These are phyloP conservation scores for Lachancea fermentati DNA, from an alignment of 805 yeast species.

Conservation along the genomic window DNA sequence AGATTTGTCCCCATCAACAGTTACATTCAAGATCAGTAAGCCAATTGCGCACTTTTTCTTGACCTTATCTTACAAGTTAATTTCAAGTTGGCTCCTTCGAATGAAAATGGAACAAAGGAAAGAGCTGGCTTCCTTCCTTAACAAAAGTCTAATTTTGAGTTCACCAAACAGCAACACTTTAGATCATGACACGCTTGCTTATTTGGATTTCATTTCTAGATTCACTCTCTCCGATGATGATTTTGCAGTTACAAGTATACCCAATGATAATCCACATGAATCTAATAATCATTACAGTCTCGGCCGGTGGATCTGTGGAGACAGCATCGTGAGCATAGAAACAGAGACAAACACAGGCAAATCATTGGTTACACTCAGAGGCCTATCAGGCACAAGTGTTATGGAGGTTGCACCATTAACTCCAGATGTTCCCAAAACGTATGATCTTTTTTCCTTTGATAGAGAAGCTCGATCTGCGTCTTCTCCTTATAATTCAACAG, in stretches of 20 bases:
- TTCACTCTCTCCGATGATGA: slow-evolving; percentile 63
- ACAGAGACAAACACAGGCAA: slow-evolving; percentile 49
- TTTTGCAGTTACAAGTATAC: slow-evolving; percentile 36
- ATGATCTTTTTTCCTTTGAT: slow-evolving; percentile 17
- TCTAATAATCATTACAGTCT: slow-evolving; percentile 25
- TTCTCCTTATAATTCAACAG: slow-evolving; percentile 37
- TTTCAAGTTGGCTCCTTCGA: slow-evolving; percentile 66
- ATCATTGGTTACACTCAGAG: slow-evolving; percentile 45
- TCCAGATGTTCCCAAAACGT: slow-evolving; percentile 32
- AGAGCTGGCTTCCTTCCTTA: slow-evolving; percentile 55
- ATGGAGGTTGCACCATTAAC: slow-evolving; percentile 40
- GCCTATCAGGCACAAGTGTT: slow-evolving; percentile 60
- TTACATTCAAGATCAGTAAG: slow-evolving; percentile 39
- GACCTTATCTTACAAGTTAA: slow-evolving; percentile 60
- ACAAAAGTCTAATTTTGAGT: slow-evolving; percentile 43
- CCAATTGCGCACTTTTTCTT: slow-evolving; percentile 55
- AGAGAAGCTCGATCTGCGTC: slow-evolving; percentile 27
- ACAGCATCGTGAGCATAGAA: slow-evolving; percentile 49
- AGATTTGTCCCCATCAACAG: slow-evolving; percentile 52
- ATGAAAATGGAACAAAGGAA: slow-evolving; percentile 54
- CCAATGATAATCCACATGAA: slow-evolving; percentile 23
- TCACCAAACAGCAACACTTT: slow-evolving; percentile 35
- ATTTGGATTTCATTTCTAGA: slow-evolving; percentile 60
- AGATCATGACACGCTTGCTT: slow-evolving; percentile 51
- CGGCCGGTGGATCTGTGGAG: slow-evolving; percentile 56